Evolutionary conservation across 177 flowering plant species (phyloP).

Genomic region (Vitis hybrid): DNA sequence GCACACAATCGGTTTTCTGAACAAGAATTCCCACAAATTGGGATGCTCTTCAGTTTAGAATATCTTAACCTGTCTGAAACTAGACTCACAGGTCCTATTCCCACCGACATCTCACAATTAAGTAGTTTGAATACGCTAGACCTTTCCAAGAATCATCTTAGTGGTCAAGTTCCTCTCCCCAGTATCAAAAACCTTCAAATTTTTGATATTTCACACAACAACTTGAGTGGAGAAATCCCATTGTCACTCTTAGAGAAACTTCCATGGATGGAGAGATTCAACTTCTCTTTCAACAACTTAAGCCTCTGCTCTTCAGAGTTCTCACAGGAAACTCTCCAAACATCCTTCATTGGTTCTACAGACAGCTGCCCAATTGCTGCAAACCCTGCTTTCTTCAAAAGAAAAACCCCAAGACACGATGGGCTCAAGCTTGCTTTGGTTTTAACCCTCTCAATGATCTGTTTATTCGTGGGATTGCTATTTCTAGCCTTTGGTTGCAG

Average conservation of each 20-base stretch:
- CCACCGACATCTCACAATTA: slow-evolving; percentile 47
- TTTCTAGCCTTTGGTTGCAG: slow-evolving; percentile 67
- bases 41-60: slow-evolving; percentile 43
- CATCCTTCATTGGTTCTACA: slow-evolving; percentile 60
- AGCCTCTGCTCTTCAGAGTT: slow-evolving; percentile 57
- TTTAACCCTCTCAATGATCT: slow-evolving; percentile 50
- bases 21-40: slow-evolving; percentile 48
- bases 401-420: slow-evolving; percentile 31
- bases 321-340: slow-evolving; percentile 32
- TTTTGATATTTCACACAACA: slow-evolving; percentile 74
- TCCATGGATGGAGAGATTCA: slow-evolving; percentile 62
- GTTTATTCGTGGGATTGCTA: slow-evolving; percentile 54
- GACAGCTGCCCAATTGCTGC: slow-evolving; percentile 86
- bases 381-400: slow-evolving; percentile 46
- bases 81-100: slow-evolving; percentile 50
- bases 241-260: slow-evolving; percentile 40
- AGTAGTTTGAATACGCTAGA: slow-evolving; percentile 56
- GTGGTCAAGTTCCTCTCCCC: slow-evolving; percentile 50
- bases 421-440: slow-evolving; percentile 65
- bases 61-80: slow-evolving; percentile 75
- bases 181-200: slow-evolving; percentile 34
- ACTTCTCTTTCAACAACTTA: slow-evolving; percentile 85
- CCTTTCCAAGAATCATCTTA: slow-evolving; percentile 70
- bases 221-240: slow-evolving; percentile 77
- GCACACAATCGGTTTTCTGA: slow-evolving; percentile 65